phyloP scores from a whole-genome alignment of 495 filamentous ascomycete species.

The Cladorrhinum samala region DNA sequence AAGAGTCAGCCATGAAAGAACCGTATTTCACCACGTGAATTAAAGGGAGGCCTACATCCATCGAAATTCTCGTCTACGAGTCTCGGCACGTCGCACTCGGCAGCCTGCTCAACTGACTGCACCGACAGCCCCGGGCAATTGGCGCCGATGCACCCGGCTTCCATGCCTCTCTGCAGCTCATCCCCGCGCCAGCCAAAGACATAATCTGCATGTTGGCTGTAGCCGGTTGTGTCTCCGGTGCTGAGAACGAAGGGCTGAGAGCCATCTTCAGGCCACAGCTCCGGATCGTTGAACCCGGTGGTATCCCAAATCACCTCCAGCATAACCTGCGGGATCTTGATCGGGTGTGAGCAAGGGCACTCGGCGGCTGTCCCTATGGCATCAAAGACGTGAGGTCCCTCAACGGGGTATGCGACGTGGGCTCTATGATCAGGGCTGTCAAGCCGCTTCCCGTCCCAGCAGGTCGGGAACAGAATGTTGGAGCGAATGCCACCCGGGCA shows the following conservation, averaged over 20 bases:
- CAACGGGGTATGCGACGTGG: conserved; percentile 54
- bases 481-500: conserved; percentile 9
- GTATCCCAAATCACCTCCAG: conserved; percentile 51
- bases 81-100: conserved; percentile 25
- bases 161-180: conserved; percentile 42
- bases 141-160: conserved; percentile 37
- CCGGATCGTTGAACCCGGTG: conserved; percentile 31
- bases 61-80: conserved; percentile 40
- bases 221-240: conserved; percentile 35
- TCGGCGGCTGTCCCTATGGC: conserved; percentile 29
- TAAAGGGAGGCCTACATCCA: conserved; percentile 34
- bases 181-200: conserved; percentile 43
- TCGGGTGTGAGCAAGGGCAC: conserved; percentile 51
- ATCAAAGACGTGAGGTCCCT: conserved; percentile 34
- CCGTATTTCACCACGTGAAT: not conserved
- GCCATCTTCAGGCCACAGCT: conserved; percentile 36
- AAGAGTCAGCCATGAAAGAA: not conserved
- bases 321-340: conserved; percentile 54
- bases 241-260: conserved; percentile 41
- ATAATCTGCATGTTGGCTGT: conserved; percentile 37
- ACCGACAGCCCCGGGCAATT: conserved; percentile 31
- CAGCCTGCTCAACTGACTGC: conserved; percentile 25
- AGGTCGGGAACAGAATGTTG: not conserved
- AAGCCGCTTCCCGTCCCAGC: conserved; percentile 63
- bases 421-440: conserved; percentile 49